These are phyloP conservation scores for Phytophthora capsici DNA, from an alignment of 352 stramenopile species.

Conservation along the genomic window DNA sequence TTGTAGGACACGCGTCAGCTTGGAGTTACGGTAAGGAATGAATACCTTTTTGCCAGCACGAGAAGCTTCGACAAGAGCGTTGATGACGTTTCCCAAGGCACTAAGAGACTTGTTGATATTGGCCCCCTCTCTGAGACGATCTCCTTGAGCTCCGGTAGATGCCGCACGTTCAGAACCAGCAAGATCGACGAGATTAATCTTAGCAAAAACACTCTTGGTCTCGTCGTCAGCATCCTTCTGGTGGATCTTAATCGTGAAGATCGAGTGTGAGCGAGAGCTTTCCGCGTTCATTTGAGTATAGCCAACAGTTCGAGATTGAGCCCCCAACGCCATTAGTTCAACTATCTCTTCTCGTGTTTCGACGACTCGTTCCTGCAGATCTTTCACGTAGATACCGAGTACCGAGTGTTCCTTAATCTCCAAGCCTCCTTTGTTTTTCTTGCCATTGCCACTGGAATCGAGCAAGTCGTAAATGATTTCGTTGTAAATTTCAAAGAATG, in stretches of 20 bases:
- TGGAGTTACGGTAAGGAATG: slow-evolving; percentile 94
- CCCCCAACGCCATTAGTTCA: slow-evolving; percentile 79
- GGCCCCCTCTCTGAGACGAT: slow-evolving; percentile 92
- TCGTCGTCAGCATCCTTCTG: slow-evolving; percentile 90
- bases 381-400: slow-evolving; percentile 94
- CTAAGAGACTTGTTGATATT: slow-evolving; percentile 96
- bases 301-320: slow-evolving; percentile 71
- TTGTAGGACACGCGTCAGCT: slow-evolving; percentile 93
- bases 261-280: slow-evolving; percentile 94
- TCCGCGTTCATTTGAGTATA: slow-evolving; percentile 95
- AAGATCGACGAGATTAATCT: slow-evolving; percentile 96
- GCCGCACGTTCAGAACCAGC: slow-evolving; percentile 91
- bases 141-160: slow-evolving; percentile 91
- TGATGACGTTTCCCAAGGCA: slow-evolving; percentile 94
- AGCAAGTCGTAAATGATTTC: slow-evolving; percentile 96
- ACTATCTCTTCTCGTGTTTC: slow-evolving; percentile 86
- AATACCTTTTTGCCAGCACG: slow-evolving; percentile 88
- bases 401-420: slow-evolving; percentile 95
- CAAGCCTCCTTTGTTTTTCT: slow-evolving; percentile 89
- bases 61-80: slow-evolving; percentile 88
- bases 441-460: slow-evolving; percentile 83
- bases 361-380: slow-evolving; percentile 90
- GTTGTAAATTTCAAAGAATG: slow-evolving; percentile 98
- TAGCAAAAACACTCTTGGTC: slow-evolving; percentile 90
- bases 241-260: slow-evolving; percentile 96